These are phyloP conservation scores for Aureoboletus auriporus DNA, from an alignment of 768 basidiomycete species.

Conservation along the genomic window DNA sequence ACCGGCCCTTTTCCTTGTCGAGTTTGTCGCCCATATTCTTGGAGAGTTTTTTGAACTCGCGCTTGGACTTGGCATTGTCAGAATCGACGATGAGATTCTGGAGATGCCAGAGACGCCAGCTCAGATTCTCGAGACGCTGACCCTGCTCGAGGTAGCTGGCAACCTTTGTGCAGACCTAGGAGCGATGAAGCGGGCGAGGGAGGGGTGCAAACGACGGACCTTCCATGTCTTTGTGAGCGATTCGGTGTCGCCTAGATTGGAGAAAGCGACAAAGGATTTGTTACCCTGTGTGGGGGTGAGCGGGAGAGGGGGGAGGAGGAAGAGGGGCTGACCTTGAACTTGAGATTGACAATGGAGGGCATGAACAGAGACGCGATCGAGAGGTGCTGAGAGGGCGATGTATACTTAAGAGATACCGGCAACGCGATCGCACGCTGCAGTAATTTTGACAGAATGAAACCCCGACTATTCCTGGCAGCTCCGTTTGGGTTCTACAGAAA, in stretches of 20 bases:
- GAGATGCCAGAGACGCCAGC: slow-evolving; percentile 90
- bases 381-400: slow-evolving; percentile 10
- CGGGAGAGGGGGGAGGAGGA: slow-evolving; percentile 2
- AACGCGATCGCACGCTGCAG: slow-evolving; percentile 24
- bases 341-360: slow-evolving; percentile 83
- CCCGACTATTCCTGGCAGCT: slow-evolving; percentile 29
- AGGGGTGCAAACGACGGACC: slow-evolving; percentile 37
- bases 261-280: slow-evolving; percentile 93
- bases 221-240: slow-evolving; percentile 90
- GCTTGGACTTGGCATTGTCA: slow-evolving; percentile 82
- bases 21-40: slow-evolving; percentile 89
- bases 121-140: slow-evolving; percentile 86
- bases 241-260: slow-evolving; percentile 81
- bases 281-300: slow-evolving; percentile 56
- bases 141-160: slow-evolving; percentile 89
- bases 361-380: slow-evolving; percentile 37
- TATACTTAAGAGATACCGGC: slow-evolving; percentile 25
- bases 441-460: slow-evolving; percentile 30
- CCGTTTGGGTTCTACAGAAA: slow-evolving; percentile 18
- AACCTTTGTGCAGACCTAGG: slow-evolving; percentile 84
- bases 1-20: slow-evolving; percentile 92
- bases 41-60: slow-evolving; percentile 87
- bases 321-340: slow-evolving; percentile 62
- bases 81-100: slow-evolving; percentile 89
- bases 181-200: slow-evolving; percentile 4